These are phyloP conservation scores for Apostasia shenzhenica DNA, from an alignment of 106 monocot species.

Conservation along the genomic window DNA sequence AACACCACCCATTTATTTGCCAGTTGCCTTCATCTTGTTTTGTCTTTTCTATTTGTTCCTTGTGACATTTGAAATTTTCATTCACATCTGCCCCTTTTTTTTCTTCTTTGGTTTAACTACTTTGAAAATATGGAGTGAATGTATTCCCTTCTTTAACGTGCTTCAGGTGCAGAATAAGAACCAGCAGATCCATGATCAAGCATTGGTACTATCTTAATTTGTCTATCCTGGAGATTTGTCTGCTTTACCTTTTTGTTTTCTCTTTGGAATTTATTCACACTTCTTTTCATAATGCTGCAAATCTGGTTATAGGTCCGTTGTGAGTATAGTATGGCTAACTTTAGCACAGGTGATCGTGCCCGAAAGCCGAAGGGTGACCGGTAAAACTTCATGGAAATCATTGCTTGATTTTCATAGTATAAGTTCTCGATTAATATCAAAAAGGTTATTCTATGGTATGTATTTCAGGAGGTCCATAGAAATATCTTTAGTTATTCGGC, in stretches of 20 bases:
- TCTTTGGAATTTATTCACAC: not conserved
- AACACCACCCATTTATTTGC: too few relatives aligned
- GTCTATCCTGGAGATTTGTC: not conserved
- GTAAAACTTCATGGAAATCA: slow-evolving; percentile 15
- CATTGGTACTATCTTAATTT: slow-evolving; percentile 39
- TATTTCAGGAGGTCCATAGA: slow-evolving; percentile 9
- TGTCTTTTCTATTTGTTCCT: too few relatives aligned
- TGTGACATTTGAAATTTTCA: too few relatives aligned
- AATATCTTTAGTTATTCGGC: slow-evolving; percentile 16
- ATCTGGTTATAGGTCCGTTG: slow-evolving; percentile 58
- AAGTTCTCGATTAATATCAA: not conserved
- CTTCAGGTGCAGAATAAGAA: slow-evolving; percentile 79
- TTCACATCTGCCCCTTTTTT: too few relatives aligned
- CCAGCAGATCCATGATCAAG: slow-evolving; percentile 60
- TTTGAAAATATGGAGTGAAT: not conserved
- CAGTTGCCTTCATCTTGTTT: too few relatives aligned
- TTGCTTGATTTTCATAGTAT: not conserved
- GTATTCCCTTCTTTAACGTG: not conserved
- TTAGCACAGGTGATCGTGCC: slow-evolving; percentile 85
- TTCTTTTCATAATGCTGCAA: not conserved
- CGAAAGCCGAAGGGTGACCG: slow-evolving; percentile 95
- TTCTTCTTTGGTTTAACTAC: too few relatives aligned
- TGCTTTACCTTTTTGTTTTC: not conserved
- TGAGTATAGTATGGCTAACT: slow-evolving; percentile 98
- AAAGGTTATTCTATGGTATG: not conserved